Evolutionary conservation across 768 basidiomycete genomes (phyloP), one percentile per base, ranked within the genome.

Genomic region (Trametes cubensis): DNA sequence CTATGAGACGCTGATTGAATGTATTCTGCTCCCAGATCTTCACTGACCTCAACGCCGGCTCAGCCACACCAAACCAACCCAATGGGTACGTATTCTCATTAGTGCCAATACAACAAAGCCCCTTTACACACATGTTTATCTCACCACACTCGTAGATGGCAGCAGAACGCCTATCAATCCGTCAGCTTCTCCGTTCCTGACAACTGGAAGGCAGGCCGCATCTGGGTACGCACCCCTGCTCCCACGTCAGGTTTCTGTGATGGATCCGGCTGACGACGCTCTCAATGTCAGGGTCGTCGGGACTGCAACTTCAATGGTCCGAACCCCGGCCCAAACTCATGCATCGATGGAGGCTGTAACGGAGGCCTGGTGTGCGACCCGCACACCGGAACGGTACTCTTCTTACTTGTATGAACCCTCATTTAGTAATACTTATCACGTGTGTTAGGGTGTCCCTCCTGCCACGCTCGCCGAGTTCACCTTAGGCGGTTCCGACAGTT

Each of bases 331-430:
- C 70, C 73, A 30, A 72, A 73, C 38, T 59, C 72, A 72, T 38
- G 74, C 76, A 7, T 70, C 1, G 73, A 73, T 23, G 79, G 79
- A n/a, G 77, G 77, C 28, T 78, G 78, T 67, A 77, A 75, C 45
- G 76, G 78, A 44, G 79, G 79, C 42, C 68, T 79, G 0, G 50
- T 68, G 21, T 79, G 78, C 55, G 74, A 77, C 63, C 62, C 71
- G 14, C 58, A 66, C 62, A 74, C 71, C 13, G 78, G 78, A 6
- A 79, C 78, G 0, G 78, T 74, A 44, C 57, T 71, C 65, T 17
- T 14, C 46, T 5, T 26, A 6, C 18, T n/a, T n/a, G n/a, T 21
- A 28, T 28, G 28, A 17, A n/a, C 30, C n/a, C 2, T 6, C 55
- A 14, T 8, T 47, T 10, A 20, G 5, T 4, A 34, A 30, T 25